phyloP scores from a whole-genome alignment of 108 stramenopile species.

The Cyclotella atomus region DNA sequence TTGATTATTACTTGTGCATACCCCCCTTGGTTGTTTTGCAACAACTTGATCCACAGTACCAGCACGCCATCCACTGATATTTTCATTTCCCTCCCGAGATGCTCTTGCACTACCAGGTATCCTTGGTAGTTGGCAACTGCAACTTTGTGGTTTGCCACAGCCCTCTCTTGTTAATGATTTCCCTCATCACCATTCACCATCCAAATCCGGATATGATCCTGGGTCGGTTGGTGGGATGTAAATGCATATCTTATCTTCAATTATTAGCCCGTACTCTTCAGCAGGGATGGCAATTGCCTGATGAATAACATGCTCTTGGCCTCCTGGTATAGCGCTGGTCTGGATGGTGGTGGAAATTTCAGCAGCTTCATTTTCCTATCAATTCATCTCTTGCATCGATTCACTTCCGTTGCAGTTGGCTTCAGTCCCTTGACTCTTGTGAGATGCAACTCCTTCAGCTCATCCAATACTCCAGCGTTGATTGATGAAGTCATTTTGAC shows the following conservation, averaged over 20 bases:
- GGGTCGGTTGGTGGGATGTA: background rate
- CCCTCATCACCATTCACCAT: background rate
- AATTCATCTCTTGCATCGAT: no score
- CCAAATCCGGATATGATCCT: background rate
- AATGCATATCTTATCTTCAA: background rate
- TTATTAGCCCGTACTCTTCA: background rate
- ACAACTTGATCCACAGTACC: background rate
- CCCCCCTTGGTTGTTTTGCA: background rate
- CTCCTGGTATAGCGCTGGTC: background rate
- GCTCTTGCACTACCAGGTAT: background rate
- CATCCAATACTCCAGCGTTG: background rate
- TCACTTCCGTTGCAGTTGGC: background rate
- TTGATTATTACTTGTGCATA: background rate
- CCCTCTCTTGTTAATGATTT: background rate
- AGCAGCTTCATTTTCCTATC: background rate
- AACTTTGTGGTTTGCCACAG: background rate
- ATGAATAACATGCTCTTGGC: background rate
- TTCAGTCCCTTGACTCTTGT: background rate
- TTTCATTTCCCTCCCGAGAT: background rate
- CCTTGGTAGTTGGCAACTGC: background rate
- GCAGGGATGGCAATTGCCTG: background rate
- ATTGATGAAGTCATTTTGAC: background rate
- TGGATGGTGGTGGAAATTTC: background rate
- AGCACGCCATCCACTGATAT: background rate
- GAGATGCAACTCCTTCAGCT: background rate